Evolutionary conservation across 345 rosid genomes (phyloP).

Genomic region (Salix suchowensis): DNA sequence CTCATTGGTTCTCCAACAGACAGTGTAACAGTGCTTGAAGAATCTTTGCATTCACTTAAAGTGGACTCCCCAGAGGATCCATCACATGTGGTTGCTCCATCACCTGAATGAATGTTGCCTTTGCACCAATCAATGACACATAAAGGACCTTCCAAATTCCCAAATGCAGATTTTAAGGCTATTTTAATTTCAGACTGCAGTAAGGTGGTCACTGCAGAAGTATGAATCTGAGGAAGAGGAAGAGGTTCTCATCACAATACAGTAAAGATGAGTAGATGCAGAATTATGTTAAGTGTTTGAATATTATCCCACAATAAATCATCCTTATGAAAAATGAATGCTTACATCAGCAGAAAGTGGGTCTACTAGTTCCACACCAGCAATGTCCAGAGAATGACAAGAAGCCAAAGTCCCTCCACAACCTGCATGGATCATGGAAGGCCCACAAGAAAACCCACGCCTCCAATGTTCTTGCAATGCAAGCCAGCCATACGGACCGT

Average conservation of each 20-base stretch:
- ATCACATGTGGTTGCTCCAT: conserved; percentile 51
- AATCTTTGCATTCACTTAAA: conserved; percentile 66
- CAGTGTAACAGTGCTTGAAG: conserved; percentile 40
- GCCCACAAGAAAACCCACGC: conserved; percentile 92
- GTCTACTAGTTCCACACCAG: conserved; percentile 89
- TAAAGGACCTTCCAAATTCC: conserved; percentile 81
- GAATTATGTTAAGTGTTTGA: not conserved
- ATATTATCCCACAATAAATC: conserved; percentile 12
- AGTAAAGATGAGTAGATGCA: not conserved
- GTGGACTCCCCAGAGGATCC: conserved; percentile 75
- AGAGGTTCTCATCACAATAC: conserved; percentile 1
- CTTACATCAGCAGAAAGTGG: conserved; percentile 96
- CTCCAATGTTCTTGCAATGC: conserved; percentile 97
- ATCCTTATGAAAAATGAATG: conserved; percentile 13
- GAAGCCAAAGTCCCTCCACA: conserved; percentile 97
- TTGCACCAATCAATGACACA: conserved; percentile 92
- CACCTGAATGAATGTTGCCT: conserved; percentile 67
- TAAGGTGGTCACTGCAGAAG: conserved; percentile 74
- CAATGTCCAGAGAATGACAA: conserved; percentile 87
- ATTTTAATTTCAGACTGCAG: conserved; percentile 84
- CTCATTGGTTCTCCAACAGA: conserved; percentile 57
- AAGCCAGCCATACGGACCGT: conserved; percentile 97
- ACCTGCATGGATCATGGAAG: conserved; percentile 93
- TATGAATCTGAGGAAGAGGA: conserved; percentile 55
- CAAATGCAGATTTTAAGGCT: conserved; percentile 86